Percentiles rank a stretch among this genome's conserved stretches.
Conservation (phyloP, 2,329 filamentous ascomycete species). For the Penicillium concentricum region DNA sequence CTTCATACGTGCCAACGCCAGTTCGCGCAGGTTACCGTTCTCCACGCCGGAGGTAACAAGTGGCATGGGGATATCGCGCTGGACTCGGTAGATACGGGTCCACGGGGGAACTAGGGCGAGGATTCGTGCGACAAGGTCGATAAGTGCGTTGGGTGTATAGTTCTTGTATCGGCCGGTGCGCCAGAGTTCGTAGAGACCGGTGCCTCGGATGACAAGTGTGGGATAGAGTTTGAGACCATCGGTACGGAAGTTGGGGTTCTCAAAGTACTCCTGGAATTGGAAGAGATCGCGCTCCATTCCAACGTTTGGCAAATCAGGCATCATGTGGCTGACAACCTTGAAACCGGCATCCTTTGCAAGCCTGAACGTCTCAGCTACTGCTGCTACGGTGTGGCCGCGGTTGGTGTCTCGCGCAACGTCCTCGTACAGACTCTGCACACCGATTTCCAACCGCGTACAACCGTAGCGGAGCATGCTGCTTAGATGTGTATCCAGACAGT, state of each 20-base stretch:
- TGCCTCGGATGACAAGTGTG: constrained; percentile 93
- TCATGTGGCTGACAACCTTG: constrained; percentile 99
- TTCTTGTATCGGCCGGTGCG: constrained; percentile 96
- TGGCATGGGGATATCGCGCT: constrained; percentile 99
- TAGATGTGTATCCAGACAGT: constrained; percentile 92
- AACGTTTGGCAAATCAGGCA: constrained; percentile 97
- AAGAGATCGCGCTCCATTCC: constrained; percentile 97
- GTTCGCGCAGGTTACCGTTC: constrained; percentile 91
- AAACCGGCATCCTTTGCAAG: constrained; percentile 97
- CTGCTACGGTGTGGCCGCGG: constrained; percentile 89
- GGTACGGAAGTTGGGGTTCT: constrained; percentile 91
- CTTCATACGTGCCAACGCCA: constrained; percentile 96
- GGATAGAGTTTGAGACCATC: constrained; percentile 98
- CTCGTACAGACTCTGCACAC: constrained; percentile 95
- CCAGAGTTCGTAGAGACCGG: constrained; percentile 96
- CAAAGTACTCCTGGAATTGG: constrained; percentile 97
- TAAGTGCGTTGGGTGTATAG: constrained; percentile 94
- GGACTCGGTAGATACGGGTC: constrained; percentile 97
- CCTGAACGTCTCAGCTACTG: constrained; percentile 94
- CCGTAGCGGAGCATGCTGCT: constrained; percentile 97
- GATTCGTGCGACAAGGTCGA: constrained; percentile 95
- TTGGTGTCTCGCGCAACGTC: constrained; percentile 98
- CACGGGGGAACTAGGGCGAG: constrained; percentile 91
- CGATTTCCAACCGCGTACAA: constrained; percentile 89
- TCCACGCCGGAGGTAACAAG: constrained; percentile 98